phyloP scores from a whole-genome alignment of 768 basidiomycete genomes.

The Tephrocybe sp. region DNA sequence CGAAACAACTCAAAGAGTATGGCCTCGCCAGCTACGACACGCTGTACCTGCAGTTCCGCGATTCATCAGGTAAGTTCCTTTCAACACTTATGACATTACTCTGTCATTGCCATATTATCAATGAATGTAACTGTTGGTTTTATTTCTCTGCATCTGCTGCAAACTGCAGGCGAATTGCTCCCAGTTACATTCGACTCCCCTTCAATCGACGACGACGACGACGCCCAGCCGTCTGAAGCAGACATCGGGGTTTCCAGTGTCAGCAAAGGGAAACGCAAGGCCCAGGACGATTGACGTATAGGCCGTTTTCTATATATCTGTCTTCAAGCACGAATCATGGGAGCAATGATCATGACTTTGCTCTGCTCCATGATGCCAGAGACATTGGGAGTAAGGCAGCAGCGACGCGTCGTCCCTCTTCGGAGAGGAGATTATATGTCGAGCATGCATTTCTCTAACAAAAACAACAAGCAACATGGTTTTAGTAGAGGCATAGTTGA shows the following conservation, averaged over 20 bases:
- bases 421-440: conserved; percentile 90
- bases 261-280: conserved; percentile 69
- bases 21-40: conserved; percentile 64
- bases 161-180: conserved; percentile 49
- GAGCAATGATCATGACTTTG: too few relatives aligned
- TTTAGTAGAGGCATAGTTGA: neutral
- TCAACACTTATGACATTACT: conserved; percentile 5
- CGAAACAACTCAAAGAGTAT: conserved; percentile 45
- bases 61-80: conserved; percentile 53
- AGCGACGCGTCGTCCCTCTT: conserved; percentile 92
- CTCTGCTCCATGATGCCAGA: conserved; percentile 52
- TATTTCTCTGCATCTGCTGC: conserved; percentile 14
- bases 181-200: conserved; percentile 63
- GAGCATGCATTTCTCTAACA: conserved; percentile 89
- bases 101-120: conserved; percentile 12
- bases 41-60: conserved; percentile 67
- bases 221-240: conserved; percentile 43
- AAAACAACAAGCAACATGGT: too few relatives aligned
- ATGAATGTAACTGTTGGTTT: conserved; percentile 18
- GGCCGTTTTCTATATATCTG: neutral
- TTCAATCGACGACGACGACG: conserved; percentile 62
- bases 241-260: conserved; percentile 26
- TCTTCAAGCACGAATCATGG: too few relatives aligned
- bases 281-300: conserved; percentile 27
- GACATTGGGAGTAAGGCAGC: conserved; percentile 81